Evolutionary conservation across 352 stramenopile genomes (phyloP), one percentile per base, ranked within the genome.

Genomic region (Globisporangium splendens): DNA sequence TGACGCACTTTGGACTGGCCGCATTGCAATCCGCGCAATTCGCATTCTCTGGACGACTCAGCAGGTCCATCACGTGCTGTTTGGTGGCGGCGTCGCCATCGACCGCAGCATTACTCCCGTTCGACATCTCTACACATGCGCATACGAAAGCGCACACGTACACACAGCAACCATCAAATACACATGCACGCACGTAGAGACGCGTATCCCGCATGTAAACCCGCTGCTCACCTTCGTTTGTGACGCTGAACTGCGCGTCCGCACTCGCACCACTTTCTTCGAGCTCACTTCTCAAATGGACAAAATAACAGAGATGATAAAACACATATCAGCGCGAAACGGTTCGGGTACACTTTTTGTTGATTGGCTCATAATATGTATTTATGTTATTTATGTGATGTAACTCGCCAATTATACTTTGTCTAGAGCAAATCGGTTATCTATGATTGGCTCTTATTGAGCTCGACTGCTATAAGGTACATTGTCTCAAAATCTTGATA

Each of bases 21-120:
- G 80, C 78, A 46, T 73, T 78, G 67, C 80, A 93, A 56, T 93
- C 83, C 3, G 80, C 79, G 54, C 83, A 93, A 28, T 56, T 58
- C 1, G 75, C 66, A 59, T 93, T 93, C 64, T 88, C 83, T 1
- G 67, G 68, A 0, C 76, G 70, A 18, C 69, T 50, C 35, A 87
- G 41, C 14, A 68, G 69, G 2, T 69, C 64, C 20, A 70, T 47
- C 13, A 88, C 66, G 46, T 73, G 73, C 39, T 70, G 67, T 59
- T 84, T 82, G 20, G 21, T 43, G 22, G 42, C 38, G 38, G 10
- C 18, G 8, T 42, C 33, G 0, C 28, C 47, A 0, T 39, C 39
- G 1, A 24, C 38, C 28, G 20, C 35, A 22, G 21, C 46, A 15
- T 21, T 48, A 12, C 35, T 8, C 10, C 33, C 55, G 20, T n/a